A percentile compares a stretch with the other conserved stretches of the same genome.
phyloP scores from a whole-genome alignment of 2,329 filamentous ascomycete genomes.

The Aspergillus phoenicis region DNA sequence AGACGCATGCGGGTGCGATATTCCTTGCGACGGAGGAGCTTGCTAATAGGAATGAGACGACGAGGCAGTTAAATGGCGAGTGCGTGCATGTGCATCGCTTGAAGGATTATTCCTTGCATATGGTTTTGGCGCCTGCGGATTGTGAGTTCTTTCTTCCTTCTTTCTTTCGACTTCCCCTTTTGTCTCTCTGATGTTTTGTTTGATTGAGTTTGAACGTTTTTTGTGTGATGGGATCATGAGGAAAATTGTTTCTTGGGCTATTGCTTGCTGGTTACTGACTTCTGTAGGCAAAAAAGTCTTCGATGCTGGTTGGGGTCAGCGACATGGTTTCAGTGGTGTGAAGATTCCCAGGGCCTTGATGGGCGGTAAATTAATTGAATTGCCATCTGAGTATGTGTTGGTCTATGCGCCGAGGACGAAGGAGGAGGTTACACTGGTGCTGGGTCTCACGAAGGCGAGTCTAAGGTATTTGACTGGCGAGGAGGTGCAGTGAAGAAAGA shows the following conservation, averaged over 20 bases:
- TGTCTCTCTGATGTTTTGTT: neutral
- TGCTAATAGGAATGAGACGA: constrained; percentile 21
- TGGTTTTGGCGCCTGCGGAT: constrained; percentile 77
- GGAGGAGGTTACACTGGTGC: constrained; percentile 33
- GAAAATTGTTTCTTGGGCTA: too few relatives aligned
- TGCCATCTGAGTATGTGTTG: constrained; percentile 34
- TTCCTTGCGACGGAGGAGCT: constrained; percentile 27
- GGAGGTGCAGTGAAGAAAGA: constrained; percentile 22
- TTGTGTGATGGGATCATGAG: too few relatives aligned
- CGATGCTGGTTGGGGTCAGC: constrained; percentile 75
- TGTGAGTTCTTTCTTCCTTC: constrained; percentile 45
- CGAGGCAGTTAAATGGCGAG: constrained; percentile 60
- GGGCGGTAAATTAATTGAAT: constrained; percentile 17
- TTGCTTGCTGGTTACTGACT: too few relatives aligned
- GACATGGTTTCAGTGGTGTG: constrained; percentile 56
- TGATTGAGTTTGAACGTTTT: neutral
- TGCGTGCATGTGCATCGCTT: constrained; percentile 77
- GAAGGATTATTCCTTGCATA: constrained; percentile 71
- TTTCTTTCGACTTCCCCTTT: neutral
- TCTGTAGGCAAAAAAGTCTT: constrained; percentile 61
- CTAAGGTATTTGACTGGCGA: constrained; percentile 36
- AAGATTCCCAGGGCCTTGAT: constrained; percentile 66
- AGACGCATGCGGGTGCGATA: constrained; percentile 29
- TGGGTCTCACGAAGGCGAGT: constrained; percentile 35
- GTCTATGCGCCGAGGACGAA: constrained; percentile 40